phyloP scores from a whole-genome alignment of 2,329 filamentous ascomycete species.

The Clonostachys solani region DNA sequence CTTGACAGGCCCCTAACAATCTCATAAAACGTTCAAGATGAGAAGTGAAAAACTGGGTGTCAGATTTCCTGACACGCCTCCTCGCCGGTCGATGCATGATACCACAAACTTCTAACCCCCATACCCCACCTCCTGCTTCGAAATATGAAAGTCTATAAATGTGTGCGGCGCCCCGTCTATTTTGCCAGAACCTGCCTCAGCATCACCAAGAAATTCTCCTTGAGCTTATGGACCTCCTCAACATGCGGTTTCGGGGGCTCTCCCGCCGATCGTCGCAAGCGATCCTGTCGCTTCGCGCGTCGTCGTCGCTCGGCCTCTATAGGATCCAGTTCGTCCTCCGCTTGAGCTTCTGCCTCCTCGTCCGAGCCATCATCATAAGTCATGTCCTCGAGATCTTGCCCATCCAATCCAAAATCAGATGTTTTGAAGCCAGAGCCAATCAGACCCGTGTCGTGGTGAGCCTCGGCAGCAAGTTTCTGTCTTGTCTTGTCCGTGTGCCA shows the following conservation, averaged over 20 bases:
- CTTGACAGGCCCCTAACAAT: no score
- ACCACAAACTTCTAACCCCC: no score
- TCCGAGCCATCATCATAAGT: constrained; percentile 67
- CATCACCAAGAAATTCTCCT: constrained; percentile 77
- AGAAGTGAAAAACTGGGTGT: no score
- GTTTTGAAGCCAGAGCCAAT: constrained; percentile 65
- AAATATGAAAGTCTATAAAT: not conserved
- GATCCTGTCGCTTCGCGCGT: constrained; percentile 72
- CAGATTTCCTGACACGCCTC: no score
- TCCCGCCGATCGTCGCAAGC: constrained; percentile 73
- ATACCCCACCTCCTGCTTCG: no score
- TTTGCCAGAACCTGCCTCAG: constrained; percentile 75
- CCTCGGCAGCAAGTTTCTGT: constrained; percentile 96
- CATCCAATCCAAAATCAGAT: constrained; percentile 85
- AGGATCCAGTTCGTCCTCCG: constrained; percentile 77
- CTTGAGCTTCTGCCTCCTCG: constrained; percentile 64
- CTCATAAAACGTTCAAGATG: no score
- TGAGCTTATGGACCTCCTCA: constrained; percentile 74
- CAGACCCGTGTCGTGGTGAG: constrained; percentile 40
- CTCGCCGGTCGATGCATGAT: no score
- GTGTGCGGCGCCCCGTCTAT: constrained; percentile 27
- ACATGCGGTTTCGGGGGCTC: constrained; percentile 80
- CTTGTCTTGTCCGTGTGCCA: constrained; percentile 98
- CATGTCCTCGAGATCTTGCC: constrained; percentile 82
- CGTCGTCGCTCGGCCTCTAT: constrained; percentile 82